A percentile compares a stretch with the other conserved stretches of the same genome.
phyloP scores from a whole-genome alignment of 345 rosid species.

The Erucastrum elatum region DNA sequence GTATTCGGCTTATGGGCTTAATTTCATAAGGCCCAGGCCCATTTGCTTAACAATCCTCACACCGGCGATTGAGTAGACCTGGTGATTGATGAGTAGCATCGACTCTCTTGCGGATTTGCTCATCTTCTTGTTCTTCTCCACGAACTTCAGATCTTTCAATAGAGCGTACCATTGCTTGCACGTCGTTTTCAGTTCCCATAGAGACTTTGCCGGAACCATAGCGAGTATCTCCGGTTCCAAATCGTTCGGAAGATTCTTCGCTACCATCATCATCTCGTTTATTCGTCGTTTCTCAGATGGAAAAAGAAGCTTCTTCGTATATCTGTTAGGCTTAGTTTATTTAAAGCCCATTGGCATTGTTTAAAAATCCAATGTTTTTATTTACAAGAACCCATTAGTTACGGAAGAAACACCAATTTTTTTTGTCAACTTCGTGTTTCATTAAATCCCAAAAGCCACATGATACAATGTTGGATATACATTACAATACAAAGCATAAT shows the following conservation, averaged over 20 bases:
- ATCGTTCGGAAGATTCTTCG: background rate
- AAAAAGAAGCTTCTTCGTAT: background rate
- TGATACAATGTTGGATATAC: too few relatives aligned
- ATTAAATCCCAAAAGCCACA: background rate
- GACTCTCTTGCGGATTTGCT: background rate
- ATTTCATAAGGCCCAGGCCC: too few relatives aligned
- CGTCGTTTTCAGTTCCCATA: background rate
- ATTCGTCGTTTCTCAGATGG: too few relatives aligned
- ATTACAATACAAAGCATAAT: too few relatives aligned
- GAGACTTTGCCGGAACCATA: slow-evolving; percentile 5
- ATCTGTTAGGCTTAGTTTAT: too few relatives aligned
- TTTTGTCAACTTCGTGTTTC: background rate
- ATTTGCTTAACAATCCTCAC: too few relatives aligned
- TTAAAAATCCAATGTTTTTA: too few relatives aligned
- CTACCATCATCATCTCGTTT: background rate
- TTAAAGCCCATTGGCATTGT: too few relatives aligned
- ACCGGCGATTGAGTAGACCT: background rate
- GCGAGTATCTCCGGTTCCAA: slow-evolving; percentile 1
- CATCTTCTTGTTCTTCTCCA: background rate
- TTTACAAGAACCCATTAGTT: too few relatives aligned
- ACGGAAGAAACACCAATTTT: too few relatives aligned
- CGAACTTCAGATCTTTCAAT: background rate
- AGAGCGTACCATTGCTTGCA: background rate
- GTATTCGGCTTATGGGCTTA: too few relatives aligned
- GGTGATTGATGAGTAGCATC: background rate